Base-by-base conservation (phyloP, 2,329 filamentous ascomycete genomes). In the Pseudogymnoascus sp. region DNA sequence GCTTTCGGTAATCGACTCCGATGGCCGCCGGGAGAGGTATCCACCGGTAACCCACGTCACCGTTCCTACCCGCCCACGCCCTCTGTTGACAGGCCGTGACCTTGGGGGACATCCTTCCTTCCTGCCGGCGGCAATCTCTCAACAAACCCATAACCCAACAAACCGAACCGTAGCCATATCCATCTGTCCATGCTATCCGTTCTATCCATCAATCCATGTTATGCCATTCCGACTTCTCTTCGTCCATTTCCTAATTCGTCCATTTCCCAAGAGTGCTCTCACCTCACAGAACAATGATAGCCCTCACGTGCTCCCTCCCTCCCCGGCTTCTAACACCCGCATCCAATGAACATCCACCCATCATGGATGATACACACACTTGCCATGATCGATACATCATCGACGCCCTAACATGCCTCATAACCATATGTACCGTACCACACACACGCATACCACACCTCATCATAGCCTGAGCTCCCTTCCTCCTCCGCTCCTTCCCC, bases 301-400 rank as follows among this genome's bases (percentile, higher is more conserved):
- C 6, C n/a, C 26, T 56, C 50, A 56, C 50, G 50, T 56, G 50
- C 50, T 56, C 50, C 40, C 31, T 11, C 31, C 41, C 22, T 46
- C 22, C 14, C 46, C 26, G 50, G 50, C 26, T 56, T 56, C 28
- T 12, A 31, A 31, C 28, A 56, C 50, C 50, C n/a, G 50, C 50
- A 6, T 56, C 50, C 50, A 56, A 56, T 56, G 28, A 56, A 33
- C 50, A 56, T 56, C 50, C 28, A 33, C 50, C 26, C 26, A 56
- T 56, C 50, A 56, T 56, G 50, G 50, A 56, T 56, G 50, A 56
- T 56, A 56, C 50, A 56, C 46, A 53, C 50, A 56, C 50, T 33
- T 56, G 10, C 28, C 50, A 56, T 56, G 50, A 56, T 16, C n/a
- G 50, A 53, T 53, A 53, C 46, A 53, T 53, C 46, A 53, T 53